Evolutionary conservation across 78 protist species (phyloP), one percentile per base, ranked within the genome.

Genomic region (Dictyostelium capitatum): DNA sequence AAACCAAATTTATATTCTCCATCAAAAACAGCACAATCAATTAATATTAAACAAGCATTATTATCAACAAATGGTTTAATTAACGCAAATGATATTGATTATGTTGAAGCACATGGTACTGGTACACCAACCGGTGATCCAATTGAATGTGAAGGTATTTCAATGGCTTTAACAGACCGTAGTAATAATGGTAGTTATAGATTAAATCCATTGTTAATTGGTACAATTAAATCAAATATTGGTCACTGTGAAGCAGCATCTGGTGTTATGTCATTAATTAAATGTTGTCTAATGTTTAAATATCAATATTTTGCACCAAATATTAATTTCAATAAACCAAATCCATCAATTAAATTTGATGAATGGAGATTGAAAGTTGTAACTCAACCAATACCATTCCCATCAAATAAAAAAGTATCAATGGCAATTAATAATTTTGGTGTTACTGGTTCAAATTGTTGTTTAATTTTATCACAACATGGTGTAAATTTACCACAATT

Each of bases 211-310:
- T 8, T 73, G 1, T 12, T 17, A 4, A 69, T 97, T 19, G 97
- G 97, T 83, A 25, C 89, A 7, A 89, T 90, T 30, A 97, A 97
- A 77, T 74, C 95, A 10, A 89, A 90, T 67, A 73, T 91, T 17
- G 98, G 98, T 41, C 98, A 97, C 79, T n/a, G 79, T 15, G 98
- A 97, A 79, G 20, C 80, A 28, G 96, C 95, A 12, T 82, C 98
- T n/a, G 98, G 95, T 19, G 23, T 90, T 12, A 83, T 89, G 10
- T 57, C 92, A 15, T 7, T 96, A 32, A 79, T 91, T 57, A 96
- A 96, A 81, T 28, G 41, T 46, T 41, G 65, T 23, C 14, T 95
- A 30, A 81, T 81, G 89, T 67, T 15, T 6, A 81, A 81, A 65
- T 25, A 81, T 32, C 4, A 46, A 65, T 28, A 15, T 11, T 65